phyloP scores from a whole-genome alignment of 805 yeast genomes.

The Candida taoyuanica region DNA sequence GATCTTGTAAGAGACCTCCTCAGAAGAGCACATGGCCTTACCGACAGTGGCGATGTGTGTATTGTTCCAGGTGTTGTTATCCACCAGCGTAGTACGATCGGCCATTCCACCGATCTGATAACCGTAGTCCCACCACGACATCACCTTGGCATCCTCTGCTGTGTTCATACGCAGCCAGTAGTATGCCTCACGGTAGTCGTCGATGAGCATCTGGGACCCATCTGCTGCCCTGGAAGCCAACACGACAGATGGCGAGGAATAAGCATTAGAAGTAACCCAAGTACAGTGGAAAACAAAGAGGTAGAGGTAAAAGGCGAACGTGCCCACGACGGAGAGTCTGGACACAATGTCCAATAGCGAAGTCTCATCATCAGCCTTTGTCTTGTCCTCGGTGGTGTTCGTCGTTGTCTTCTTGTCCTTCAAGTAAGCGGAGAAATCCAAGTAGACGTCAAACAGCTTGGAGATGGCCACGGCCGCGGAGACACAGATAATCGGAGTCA shows the following conservation, averaged over 20 bases:
- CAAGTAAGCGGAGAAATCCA: constrained; percentile 48
- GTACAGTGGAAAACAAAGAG: constrained; percentile 92
- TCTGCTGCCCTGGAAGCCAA: constrained; percentile 79
- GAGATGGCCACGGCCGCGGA: constrained; percentile 87
- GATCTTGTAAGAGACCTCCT: constrained; percentile 83
- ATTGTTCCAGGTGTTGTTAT: constrained; percentile 98
- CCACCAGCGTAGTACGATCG: constrained; percentile 96
- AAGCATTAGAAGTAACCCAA: constrained; percentile 94
- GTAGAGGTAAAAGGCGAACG: constrained; percentile 70
- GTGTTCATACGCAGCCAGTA: constrained; percentile 99
- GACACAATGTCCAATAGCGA: constrained; percentile 36
- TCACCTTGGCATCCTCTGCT: constrained; percentile 88
- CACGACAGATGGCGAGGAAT: constrained; percentile 97
- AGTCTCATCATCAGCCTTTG: constrained; percentile 14
- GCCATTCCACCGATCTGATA: constrained; percentile 99
- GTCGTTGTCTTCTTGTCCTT: constrained; percentile 11
- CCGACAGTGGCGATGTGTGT: constrained; percentile 99
- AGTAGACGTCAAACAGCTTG: constrained; percentile 75
- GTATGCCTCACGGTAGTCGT: constrained; percentile 97
- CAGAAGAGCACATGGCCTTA: constrained; percentile 90
- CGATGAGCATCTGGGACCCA: constrained; percentile 81
- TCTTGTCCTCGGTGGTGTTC: constrained; percentile 4
- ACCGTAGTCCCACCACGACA: constrained; percentile 99
- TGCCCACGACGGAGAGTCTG: constrained; percentile 54
- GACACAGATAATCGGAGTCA: constrained; percentile 95